A percentile compares a stretch with the other conserved stretches of the same genome.
phyloP scores from a whole-genome alignment of 805 yeast genomes.

The Saccharomycopsis oosterbeekiorum region DNA sequence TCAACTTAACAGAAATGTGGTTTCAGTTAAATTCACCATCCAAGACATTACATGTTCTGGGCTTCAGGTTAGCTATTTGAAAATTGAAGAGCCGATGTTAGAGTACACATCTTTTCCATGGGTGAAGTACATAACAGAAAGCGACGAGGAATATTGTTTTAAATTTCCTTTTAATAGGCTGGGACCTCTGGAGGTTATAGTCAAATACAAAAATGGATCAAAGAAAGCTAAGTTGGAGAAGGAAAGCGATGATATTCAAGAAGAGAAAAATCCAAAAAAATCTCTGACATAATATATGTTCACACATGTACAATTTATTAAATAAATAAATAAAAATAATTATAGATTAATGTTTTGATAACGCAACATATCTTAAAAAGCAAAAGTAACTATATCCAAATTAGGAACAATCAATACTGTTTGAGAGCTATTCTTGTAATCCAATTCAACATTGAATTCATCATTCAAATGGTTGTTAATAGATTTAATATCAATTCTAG shows the following conservation, averaged over 20 bases:
- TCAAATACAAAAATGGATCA: neutral
- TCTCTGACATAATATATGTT: neutral
- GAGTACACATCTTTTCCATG: slow-evolving; percentile 68
- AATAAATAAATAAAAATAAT: neutral
- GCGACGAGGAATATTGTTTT: slow-evolving; percentile 28
- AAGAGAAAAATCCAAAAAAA: neutral
- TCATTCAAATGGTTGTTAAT: slow-evolving; percentile 24
- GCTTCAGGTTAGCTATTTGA: slow-evolving; percentile 52
- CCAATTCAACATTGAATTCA: slow-evolving; percentile 44
- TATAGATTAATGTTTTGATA: neutral
- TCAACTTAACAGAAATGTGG: slow-evolving; percentile 22
- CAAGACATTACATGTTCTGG: slow-evolving; percentile 60
- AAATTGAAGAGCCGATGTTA: slow-evolving; percentile 53
- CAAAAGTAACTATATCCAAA: slow-evolving; percentile 47
- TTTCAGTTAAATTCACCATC: slow-evolving; percentile 50
- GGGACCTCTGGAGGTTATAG: slow-evolving; percentile 18
- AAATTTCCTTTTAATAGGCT: slow-evolving; percentile 17
- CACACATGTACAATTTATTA: neutral
- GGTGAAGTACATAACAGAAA: slow-evolving; percentile 51
- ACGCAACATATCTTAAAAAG: slow-evolving; percentile 31
- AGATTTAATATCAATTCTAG: slow-evolving; percentile 42
- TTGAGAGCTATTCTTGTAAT: slow-evolving; percentile 59
- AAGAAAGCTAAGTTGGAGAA: neutral
- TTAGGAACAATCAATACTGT: slow-evolving; percentile 65
- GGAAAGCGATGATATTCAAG: neutral